A percentile compares a stretch with the other conserved stretches of the same genome.
phyloP scores from a whole-genome alignment of 371 early-diverging fungal species.

The Smittium culicis region DNA sequence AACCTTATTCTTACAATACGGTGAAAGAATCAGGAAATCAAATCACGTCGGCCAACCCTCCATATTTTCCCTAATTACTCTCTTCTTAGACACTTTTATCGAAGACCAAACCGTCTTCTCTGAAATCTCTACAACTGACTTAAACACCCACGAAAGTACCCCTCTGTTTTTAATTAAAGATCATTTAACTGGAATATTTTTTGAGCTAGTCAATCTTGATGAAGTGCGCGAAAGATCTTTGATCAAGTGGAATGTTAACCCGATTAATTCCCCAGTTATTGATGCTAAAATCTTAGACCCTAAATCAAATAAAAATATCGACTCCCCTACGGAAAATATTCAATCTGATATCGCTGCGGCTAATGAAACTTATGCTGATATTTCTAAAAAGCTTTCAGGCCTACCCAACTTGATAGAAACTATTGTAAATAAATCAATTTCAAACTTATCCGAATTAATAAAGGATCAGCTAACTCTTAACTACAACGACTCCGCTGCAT shows the following conservation, averaged over 20 bases:
- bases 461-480: not conserved
- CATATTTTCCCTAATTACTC: not conserved
- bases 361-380: not conserved
- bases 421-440: not conserved
- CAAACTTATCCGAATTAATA: not conserved
- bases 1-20: not conserved
- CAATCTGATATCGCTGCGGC: not conserved
- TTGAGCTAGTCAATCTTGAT: not conserved
- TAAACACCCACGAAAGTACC: not conserved
- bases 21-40: not conserved
- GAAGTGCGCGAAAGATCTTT: not conserved
- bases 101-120: not conserved
- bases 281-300: no score
- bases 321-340: not conserved
- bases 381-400: not conserved
- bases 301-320: not conserved
- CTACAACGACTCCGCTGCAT: not conserved
- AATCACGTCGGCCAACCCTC: not conserved
- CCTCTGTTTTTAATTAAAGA: not conserved
- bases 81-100: not conserved
- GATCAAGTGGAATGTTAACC: not conserved
- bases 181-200: not conserved
- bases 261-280: no score
- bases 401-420: not conserved
- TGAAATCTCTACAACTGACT: not conserved